Conservation (phyloP, 1,139 yeast genomes). For the Spathaspora sp. region DNA sequence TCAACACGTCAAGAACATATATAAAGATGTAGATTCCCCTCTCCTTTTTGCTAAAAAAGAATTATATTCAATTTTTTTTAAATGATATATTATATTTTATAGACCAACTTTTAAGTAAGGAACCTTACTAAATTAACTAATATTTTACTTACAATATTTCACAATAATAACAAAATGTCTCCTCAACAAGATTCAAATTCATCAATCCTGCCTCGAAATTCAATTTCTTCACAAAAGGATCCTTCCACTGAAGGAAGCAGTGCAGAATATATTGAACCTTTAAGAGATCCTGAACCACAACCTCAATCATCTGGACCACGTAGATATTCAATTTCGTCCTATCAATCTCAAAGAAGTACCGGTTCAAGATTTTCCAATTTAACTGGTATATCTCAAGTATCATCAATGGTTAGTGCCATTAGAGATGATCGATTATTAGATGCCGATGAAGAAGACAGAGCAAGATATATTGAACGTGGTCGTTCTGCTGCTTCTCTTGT, state of each 20-base stretch:
- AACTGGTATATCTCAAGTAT: constrained; percentile 20
- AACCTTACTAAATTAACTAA: no score
- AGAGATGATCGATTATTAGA: constrained; percentile 27
- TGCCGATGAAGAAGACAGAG: constrained; percentile 17
- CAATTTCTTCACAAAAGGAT: background rate
- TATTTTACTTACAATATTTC: no score
- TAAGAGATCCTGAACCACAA: background rate
- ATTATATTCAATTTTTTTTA: background rate
- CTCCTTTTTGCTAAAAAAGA: background rate
- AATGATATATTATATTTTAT: background rate
- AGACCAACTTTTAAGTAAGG: background rate
- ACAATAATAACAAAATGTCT: no score
- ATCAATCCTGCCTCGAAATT: background rate
- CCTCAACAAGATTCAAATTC: background rate
- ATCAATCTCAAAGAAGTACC: background rate
- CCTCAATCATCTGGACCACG: background rate
- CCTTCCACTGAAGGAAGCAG: background rate
- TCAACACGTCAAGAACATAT: background rate
- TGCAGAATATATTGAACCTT: background rate
- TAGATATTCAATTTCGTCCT: background rate
- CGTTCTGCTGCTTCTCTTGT: constrained; percentile 17
- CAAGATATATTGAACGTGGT: constrained; percentile 17
- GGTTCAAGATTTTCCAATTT: constrained; percentile 1
- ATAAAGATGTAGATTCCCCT: background rate
- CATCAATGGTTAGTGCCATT: constrained; percentile 31